Percentiles rank a stretch among this genome's conserved stretches.
These are phyloP conservation scores for Hypoxylon sp. DNA, from an alignment of 2,329 filamentous ascomycete genomes.

Conservation along the genomic window DNA sequence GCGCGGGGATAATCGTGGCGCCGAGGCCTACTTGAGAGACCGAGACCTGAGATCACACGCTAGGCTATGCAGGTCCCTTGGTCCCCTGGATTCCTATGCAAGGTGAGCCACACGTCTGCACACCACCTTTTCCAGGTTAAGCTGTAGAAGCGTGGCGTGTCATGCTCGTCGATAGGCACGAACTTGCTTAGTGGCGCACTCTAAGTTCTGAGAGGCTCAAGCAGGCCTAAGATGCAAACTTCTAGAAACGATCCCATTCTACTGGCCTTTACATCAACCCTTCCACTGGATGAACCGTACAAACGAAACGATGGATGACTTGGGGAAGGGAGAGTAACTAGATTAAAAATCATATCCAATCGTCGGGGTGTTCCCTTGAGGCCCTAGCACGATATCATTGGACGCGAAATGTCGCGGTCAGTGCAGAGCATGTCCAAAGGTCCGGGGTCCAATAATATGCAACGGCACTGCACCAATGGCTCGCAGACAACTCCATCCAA, in stretches of 20 bases:
- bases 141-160: slow-evolving; percentile 7
- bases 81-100: slow-evolving; percentile 39
- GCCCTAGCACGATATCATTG: slow-evolving; percentile 22
- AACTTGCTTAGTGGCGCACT: slow-evolving; percentile 34
- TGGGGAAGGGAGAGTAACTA: slow-evolving; percentile 18
- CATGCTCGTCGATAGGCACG: slow-evolving; percentile 23
- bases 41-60: slow-evolving; percentile 34
- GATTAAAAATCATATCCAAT: slow-evolving; percentile 9
- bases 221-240: slow-evolving; percentile 18
- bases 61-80: slow-evolving; percentile 45
- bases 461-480: slow-evolving; percentile 38
- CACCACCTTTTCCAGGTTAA: slow-evolving; percentile 22
- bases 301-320: slow-evolving; percentile 12
- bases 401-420: slow-evolving; percentile 41
- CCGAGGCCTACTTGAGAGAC: slow-evolving; percentile 9
- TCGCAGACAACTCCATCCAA: slow-evolving; percentile 34
- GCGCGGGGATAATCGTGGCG: slow-evolving; percentile 37
- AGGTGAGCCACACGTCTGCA: slow-evolving; percentile 35
- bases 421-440: slow-evolving; percentile 33
- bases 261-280: slow-evolving; percentile 9
- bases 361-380: slow-evolving; percentile 11
- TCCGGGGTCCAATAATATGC: slow-evolving; percentile 36
- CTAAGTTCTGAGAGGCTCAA: slow-evolving; percentile 29
- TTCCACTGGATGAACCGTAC: slow-evolving; percentile 16
- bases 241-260: slow-evolving; percentile 16